Conservation (phyloP, 106 monocot species). For the Phalaenopsis aphrodite region DNA sequence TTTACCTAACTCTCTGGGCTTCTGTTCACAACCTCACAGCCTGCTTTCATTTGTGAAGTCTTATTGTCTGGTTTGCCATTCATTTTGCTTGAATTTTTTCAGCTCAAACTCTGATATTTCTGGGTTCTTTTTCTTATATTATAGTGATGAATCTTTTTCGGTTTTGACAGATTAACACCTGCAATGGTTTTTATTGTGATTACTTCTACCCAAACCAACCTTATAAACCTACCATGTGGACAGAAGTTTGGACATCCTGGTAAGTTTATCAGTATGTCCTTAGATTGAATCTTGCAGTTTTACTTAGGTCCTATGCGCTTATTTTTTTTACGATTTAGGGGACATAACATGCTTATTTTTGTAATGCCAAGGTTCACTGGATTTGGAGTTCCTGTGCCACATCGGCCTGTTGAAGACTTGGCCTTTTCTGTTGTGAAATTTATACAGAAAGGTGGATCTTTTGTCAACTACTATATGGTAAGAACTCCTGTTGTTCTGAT, state of each 20-base stretch:
- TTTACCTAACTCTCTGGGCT: too few species aligned
- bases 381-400: conserved; percentile 19
- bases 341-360: background rate
- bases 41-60: background rate
- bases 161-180: conserved; percentile 26
- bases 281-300: background rate
- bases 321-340: background rate
- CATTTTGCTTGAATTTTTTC: too few species aligned
- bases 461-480: conserved; percentile 55
- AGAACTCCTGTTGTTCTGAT: background rate
- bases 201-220: conserved; percentile 12
- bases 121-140: background rate
- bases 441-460: conserved; percentile 23
- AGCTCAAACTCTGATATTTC: too few species aligned
- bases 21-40: background rate
- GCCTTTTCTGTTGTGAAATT: conserved; percentile 37
- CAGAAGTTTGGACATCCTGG: conserved; percentile 39
- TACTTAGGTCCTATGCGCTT: background rate
- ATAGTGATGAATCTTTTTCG: background rate
- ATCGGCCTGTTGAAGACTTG: conserved; percentile 41
- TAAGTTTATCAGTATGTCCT: conserved; percentile 1
- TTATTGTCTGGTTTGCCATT: background rate
- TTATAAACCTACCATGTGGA: conserved; percentile 27
- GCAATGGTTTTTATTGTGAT: conserved; percentile 37
- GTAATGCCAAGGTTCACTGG: conserved; percentile 25